Evolutionary conservation across 352 stramenopile species (phyloP), one percentile per base, ranked within the genome.

Genomic region (Globisporangium emineosum): DNA sequence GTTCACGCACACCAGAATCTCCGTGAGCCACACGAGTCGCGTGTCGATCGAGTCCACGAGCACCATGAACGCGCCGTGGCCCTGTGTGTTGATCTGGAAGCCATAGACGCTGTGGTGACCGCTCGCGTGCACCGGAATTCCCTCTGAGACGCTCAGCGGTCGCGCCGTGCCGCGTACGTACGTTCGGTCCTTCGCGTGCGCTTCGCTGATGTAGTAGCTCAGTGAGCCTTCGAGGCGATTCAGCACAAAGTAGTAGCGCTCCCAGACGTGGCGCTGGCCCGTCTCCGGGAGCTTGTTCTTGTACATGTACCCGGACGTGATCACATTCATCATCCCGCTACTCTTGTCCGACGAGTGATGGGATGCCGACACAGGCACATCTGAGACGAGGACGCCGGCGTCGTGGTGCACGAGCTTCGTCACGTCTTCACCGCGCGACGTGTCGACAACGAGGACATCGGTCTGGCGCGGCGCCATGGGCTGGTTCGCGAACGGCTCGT

Each of bases 291-390:
- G 78, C 66, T 90, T 91, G 78, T 80, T 95, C 66, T 93, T 92
- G 73, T 93, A 95, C 84, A 95, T 91, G 76, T 95, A 95, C 5
- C 87, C 87, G n/a, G 76, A 76, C 25, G 84, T 93, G 42, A 93
- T 60, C 19, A 90, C 80, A 55, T 93, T 91, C 65, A 78, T 74
- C 6, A 64, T 65, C 30, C 42, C 40, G 56, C 57, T 35, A n/a
- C n/a, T 67, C 42, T 76, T 78, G 10, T 70, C 73, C 7, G 47
- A 60, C 40, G 49, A 47, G 27, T 65, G 52, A 43, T 62, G 50
- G 4, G 55, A 37, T 30, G 75, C 69, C 0, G 75, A 72, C 1
- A 67, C 54, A 0, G 83, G 70, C 40, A 93, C 71, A 60, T 90
- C 79, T 1, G 73, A 70, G 5, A 93, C 84, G 8, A 83, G 42